A percentile compares a stretch with the other conserved stretches of the same genome.
Evolutionary conservation across 2,329 filamentous ascomycete species (phyloP).

Genomic region (Aspergillus novofumigatus): DNA sequence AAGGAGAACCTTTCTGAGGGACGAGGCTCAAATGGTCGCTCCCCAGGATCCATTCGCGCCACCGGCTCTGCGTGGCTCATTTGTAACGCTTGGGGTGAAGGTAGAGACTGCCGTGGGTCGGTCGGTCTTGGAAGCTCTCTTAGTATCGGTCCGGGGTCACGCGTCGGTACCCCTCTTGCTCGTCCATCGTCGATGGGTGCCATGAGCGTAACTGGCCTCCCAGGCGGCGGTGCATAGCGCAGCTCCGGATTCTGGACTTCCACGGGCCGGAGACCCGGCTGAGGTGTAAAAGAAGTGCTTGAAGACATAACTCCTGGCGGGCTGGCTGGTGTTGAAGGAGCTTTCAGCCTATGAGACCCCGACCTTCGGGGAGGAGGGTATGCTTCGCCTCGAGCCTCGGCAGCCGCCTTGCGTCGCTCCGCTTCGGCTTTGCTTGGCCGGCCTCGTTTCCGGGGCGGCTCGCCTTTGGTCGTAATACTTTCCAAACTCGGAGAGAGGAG

Average conservation of each 20-base stretch:
- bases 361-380: conserved; percentile 34
- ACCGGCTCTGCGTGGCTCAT: conserved; percentile 26
- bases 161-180: conserved; percentile 17
- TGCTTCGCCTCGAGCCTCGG: conserved; percentile 36
- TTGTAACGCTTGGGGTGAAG: conserved; percentile 27
- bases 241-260: conserved; percentile 16
- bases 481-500: conserved; percentile 35
- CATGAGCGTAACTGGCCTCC: conserved; percentile 13
- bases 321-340: conserved; percentile 28
- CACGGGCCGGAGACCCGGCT: conserved; percentile 11
- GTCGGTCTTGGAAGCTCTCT: conserved; percentile 26
- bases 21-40: conserved; percentile 20
- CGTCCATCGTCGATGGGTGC: conserved; percentile 15
- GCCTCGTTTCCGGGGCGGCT: conserved; percentile 40
- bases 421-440: conserved; percentile 41
- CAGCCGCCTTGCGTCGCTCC: conserved; percentile 35
- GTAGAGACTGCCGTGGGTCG: conserved; percentile 26
- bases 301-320: conserved; percentile 22
- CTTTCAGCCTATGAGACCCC: conserved; percentile 23
- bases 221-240: conserved; percentile 16
- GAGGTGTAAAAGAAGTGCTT: conserved; percentile 17
- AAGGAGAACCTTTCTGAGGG: conserved; percentile 22
- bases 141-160: conserved; percentile 17
- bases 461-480: conserved; percentile 18
- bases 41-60: conserved; percentile 20